These are phyloP conservation scores for Epichloe brachyelytri DNA, from an alignment of 2,329 filamentous ascomycete genomes.

Conservation along the genomic window DNA sequence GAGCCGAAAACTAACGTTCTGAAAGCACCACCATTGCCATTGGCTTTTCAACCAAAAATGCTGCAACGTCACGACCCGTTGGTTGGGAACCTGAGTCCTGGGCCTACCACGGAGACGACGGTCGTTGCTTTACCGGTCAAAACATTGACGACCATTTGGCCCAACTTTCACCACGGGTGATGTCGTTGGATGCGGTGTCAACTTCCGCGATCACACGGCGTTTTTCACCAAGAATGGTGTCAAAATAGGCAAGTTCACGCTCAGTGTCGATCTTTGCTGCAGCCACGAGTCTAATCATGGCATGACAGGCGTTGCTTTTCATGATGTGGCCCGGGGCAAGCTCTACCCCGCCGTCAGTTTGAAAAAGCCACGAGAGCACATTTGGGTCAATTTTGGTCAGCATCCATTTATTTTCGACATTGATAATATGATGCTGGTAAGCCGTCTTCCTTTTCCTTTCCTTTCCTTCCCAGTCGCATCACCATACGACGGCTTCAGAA, in stretches of 20 bases:
- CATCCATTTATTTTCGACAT: constrained; percentile 84
- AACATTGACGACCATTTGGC: constrained; percentile 43
- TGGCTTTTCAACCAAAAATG: constrained; percentile 44
- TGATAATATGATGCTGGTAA: constrained; percentile 67
- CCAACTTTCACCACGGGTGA: constrained; percentile 43
- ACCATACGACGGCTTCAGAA: not conserved
- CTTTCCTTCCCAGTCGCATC: not conserved
- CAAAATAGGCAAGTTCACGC: constrained; percentile 32
- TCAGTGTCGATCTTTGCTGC: not conserved
- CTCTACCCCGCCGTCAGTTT: constrained; percentile 57
- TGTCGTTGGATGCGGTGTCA: constrained; percentile 51
- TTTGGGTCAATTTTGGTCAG: constrained; percentile 55
- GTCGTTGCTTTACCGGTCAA: constrained; percentile 44
- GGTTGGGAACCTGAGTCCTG: constrained; percentile 58
- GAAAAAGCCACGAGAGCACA: constrained; percentile 49
- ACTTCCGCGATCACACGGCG: constrained; percentile 49
- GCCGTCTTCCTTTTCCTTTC: constrained; percentile 11
- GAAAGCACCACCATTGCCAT: constrained; percentile 47
- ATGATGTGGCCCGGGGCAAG: constrained; percentile 47
- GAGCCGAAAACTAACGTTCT: constrained; percentile 2
- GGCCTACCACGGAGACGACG: constrained; percentile 59
- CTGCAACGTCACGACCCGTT: constrained; percentile 41
- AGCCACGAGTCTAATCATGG: constrained; percentile 1
- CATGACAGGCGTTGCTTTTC: constrained; percentile 52
- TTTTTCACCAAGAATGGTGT: constrained; percentile 58